These are phyloP conservation scores for Peterozyma xylosa DNA, from an alignment of 805 yeast genomes.

Conservation along the genomic window DNA sequence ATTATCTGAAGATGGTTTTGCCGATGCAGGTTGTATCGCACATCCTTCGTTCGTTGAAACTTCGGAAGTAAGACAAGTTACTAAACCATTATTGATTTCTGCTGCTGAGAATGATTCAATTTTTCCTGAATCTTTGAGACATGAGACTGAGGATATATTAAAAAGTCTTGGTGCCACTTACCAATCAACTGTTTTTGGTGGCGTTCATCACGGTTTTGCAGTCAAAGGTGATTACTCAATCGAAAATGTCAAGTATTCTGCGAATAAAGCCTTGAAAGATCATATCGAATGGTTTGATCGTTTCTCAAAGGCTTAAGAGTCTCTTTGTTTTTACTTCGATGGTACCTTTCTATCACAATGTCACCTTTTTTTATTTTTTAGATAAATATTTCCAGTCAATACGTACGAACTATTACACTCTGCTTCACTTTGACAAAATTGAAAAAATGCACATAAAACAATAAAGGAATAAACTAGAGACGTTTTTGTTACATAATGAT, in stretches of 20 bases:
- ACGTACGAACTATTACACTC: too few relatives aligned
- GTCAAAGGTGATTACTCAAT: conserved; percentile 62
- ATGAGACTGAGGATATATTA: conserved; percentile 50
- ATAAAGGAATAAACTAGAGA: too few relatives aligned
- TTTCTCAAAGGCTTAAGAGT: background rate
- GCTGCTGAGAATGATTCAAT: conserved; percentile 66
- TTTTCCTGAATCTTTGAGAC: conserved; percentile 61
- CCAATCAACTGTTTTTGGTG: conserved; percentile 54
- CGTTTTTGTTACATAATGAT: too few relatives aligned
- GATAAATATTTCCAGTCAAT: too few relatives aligned
- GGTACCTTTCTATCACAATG: too few relatives aligned
- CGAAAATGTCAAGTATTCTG: conserved; percentile 53
- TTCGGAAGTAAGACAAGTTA: conserved; percentile 55
- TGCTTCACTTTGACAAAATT: too few relatives aligned
- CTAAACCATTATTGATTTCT: conserved; percentile 56
- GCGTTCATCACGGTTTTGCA: conserved; percentile 72
- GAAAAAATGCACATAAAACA: too few relatives aligned
- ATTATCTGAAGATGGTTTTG: conserved; percentile 25
- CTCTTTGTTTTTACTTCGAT: too few relatives aligned
- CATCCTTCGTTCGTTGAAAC: conserved; percentile 73
- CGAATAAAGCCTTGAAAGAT: conserved; percentile 52
- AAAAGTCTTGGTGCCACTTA: conserved; percentile 45
- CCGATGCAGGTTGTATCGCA: conserved; percentile 63
- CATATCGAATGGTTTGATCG: conserved; percentile 27
- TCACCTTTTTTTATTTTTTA: too few relatives aligned